These are phyloP conservation scores for Myriosclerotinia duriaeana DNA, from an alignment of 2,329 filamentous ascomycete genomes.

Conservation along the genomic window DNA sequence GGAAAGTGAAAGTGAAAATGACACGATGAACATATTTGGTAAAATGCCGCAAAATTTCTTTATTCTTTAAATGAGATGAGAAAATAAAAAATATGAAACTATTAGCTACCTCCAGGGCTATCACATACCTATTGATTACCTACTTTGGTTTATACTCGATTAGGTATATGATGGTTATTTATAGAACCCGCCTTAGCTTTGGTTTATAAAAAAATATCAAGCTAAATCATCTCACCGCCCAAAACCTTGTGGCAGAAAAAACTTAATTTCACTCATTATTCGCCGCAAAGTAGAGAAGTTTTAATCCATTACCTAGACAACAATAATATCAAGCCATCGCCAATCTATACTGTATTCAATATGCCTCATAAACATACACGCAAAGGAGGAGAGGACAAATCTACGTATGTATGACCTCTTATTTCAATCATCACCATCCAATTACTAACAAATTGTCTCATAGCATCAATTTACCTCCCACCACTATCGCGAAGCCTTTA, in stretches of 20 bases:
- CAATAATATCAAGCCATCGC: not conserved
- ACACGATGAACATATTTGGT: not conserved
- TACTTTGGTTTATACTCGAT: too few relatives aligned
- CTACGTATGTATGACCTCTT: constrained; percentile 51
- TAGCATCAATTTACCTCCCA: constrained; percentile 54
- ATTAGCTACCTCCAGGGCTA: too few relatives aligned
- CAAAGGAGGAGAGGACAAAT: constrained; percentile 55
- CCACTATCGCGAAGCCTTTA: constrained; percentile 58
- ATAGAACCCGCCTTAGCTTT: too few relatives aligned
- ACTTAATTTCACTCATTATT: not conserved
- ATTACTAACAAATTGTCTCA: constrained; percentile 33
- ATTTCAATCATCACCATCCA: not conserved
- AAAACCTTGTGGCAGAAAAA: not conserved
- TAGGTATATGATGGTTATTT: too few relatives aligned
- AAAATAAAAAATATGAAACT: not conserved
- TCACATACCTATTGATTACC: too few relatives aligned
- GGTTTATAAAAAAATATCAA: too few relatives aligned
- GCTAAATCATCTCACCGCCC: not conserved
- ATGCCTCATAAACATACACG: constrained; percentile 92
- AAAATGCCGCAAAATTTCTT: not conserved
- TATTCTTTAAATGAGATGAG: not conserved
- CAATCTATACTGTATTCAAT: not conserved
- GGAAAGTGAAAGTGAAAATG: not conserved
- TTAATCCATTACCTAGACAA: too few relatives aligned
- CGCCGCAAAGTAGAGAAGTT: not conserved